Evolutionary conservation across 1,139 yeast species (phyloP), one percentile per base, ranked within the genome.

Genomic region (Saccharomyces hybrid): DNA sequence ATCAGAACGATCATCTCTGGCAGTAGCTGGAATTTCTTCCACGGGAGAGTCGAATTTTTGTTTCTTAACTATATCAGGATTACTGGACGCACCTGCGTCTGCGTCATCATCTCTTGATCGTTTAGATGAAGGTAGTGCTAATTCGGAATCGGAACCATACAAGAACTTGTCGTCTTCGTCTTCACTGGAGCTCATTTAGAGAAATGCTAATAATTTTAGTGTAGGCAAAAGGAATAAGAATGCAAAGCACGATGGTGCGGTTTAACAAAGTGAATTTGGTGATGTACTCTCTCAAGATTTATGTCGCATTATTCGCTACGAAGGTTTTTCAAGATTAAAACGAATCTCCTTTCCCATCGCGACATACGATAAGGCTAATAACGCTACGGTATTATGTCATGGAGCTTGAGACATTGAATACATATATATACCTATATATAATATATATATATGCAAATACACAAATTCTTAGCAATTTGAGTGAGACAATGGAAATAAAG

Each of bases 81-180:
- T 64, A 26, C 63, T 38, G 7, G 13, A 5, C n/a, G 44, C 63
- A 20, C 58, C 46, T 41, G 50, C 49, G 51, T 53, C 61, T 30
- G 48, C 50, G 11, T 55, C 63, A 8, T 55, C 62, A 30, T 54
- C 64, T 63, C 67, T 68, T 59, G 57, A 66, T 59, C 70, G 67
- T 63, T 73, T 64, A 56, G 65, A 55, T 11, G 47, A 26, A 23
- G 49, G 47, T 8, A 51, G 23, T 5, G 48, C 52, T 28, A 68
- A 73, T 46, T 77, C 80, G n/a, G 77, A 81, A 54, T 84, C 93
- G 2, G 87, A 81, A 3, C 96, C 96, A 67, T 89, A 89, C 55
- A 89, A 80, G 69, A 83, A 89, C 52, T 86, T 93, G 67, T 89
- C 96, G 62, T 88, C 96, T 58, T 87, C 93, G 57, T 85, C 91